These are phyloP conservation scores for Cladosporium cucumerinum DNA, from an alignment of 2,329 filamentous ascomycete genomes.

Conservation along the genomic window DNA sequence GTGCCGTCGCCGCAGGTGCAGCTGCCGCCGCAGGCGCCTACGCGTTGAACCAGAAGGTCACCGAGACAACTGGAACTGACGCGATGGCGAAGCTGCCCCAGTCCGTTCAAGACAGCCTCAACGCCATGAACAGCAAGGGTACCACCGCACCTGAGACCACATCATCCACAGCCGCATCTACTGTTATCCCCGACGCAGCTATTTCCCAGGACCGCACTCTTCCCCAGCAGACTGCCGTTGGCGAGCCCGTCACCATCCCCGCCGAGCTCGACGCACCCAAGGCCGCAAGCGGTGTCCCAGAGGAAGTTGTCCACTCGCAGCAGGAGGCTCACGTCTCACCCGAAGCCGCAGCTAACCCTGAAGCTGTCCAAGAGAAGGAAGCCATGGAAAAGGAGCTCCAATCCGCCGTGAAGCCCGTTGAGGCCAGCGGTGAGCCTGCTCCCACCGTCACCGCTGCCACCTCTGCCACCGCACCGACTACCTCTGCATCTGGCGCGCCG, in stretches of 20 bases:
- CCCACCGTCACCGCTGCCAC: slow-evolving; percentile 34
- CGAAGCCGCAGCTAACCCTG: slow-evolving; percentile 67
- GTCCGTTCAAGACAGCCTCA: slow-evolving; percentile 46
- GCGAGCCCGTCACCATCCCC: slow-evolving; percentile 20
- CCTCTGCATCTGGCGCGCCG: slow-evolving; percentile 27
- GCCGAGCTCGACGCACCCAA: slow-evolving; percentile 24
- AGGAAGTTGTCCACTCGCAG: slow-evolving; percentile 30
- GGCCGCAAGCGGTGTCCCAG: slow-evolving; percentile 26
- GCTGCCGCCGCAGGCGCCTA: slow-evolving; percentile 40
- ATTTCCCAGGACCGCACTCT: slow-evolving; percentile 19
- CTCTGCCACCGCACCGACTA: slow-evolving; percentile 2
- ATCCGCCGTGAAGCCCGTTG: slow-evolving; percentile 49
- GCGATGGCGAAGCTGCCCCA: slow-evolving; percentile 40
- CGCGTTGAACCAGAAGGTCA: slow-evolving; percentile 37
- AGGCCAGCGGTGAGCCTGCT: slow-evolving; percentile 45
- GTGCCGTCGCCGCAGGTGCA: slow-evolving; percentile 45
- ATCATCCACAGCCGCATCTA: slow-evolving; percentile 20
- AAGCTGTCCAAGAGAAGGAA: slow-evolving; percentile 72
- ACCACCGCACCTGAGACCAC: slow-evolving; percentile 17
- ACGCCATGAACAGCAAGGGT: slow-evolving; percentile 32
- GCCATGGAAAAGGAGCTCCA: slow-evolving; percentile 71
- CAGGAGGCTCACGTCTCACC: slow-evolving; percentile 48
- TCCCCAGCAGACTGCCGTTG: slow-evolving; percentile 23
- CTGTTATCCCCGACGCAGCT: slow-evolving; percentile 24
- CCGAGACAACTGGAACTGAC: slow-evolving; percentile 45